A percentile compares a stretch with the other conserved stretches of the same genome.
Conservation (phyloP, 2,329 filamentous ascomycete species). For the Colletotrichum simmondsii region DNA sequence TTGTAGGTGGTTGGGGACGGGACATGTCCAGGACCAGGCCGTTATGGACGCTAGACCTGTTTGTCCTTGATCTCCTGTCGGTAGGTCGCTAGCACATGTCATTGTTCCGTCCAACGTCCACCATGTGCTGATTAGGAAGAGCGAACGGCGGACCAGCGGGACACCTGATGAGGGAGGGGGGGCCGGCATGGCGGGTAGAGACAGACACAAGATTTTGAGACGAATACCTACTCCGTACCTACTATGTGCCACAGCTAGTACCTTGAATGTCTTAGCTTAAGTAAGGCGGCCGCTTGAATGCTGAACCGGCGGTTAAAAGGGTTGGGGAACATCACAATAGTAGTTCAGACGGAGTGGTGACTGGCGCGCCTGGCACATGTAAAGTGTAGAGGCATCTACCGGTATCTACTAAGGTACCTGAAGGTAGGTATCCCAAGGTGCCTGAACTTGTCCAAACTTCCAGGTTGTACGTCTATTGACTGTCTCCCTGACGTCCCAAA, state of each 20-base stretch:
- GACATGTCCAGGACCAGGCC: not conserved
- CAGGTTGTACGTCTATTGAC: not conserved
- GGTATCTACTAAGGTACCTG: not conserved
- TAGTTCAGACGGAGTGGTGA: not conserved
- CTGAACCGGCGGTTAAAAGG: not conserved
- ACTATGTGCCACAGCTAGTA: not conserved
- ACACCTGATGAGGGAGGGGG: slow-evolving; percentile 7
- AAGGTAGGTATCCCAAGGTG: too few species aligned
- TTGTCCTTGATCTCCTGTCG: not conserved
- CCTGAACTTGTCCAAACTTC: not conserved
- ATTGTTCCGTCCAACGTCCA: slow-evolving; percentile 1
- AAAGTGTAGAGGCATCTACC: not conserved
- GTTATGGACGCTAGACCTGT: slow-evolving; percentile 1
- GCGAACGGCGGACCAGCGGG: slow-evolving; percentile 16
- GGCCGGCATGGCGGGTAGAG: not conserved
- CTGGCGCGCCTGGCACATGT: slow-evolving; percentile 3
- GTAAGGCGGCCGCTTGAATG: not conserved
- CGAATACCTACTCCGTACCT: not conserved
- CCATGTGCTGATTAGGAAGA: not conserved
- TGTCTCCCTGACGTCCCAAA: not conserved
- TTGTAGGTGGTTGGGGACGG: not conserved
- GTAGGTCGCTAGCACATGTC: slow-evolving; percentile 26
- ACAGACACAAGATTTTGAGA: slow-evolving; percentile 6
- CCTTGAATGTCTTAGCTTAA: not conserved
- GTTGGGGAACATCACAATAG: slow-evolving; percentile 8